Base-by-base conservation (phyloP, 768 basidiomycete species). In the Chalciporus piperatus region DNA sequence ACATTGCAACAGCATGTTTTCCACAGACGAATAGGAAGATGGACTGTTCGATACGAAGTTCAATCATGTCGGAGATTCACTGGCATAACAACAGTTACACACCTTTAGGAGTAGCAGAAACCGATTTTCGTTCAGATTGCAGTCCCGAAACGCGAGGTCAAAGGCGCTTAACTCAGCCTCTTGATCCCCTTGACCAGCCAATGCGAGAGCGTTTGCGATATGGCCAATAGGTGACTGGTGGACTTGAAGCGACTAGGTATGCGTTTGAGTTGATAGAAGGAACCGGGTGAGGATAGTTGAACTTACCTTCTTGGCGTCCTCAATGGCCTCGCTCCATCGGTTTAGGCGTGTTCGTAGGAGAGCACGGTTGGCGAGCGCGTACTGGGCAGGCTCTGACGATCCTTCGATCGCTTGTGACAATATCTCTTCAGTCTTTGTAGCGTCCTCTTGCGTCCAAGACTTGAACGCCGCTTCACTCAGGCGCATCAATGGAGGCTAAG, bases 61-160 rank as follows among this genome's bases (percentile, higher is more conserved):
- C n/a, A n/a, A 6, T 6, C n/a, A 16, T 16, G n/a, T 37, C 35
- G 16, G 35, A n/a, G 14, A n/a, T n/a, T 16, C n/a, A 6, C 6
- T 37, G 35, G n/a, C n/a, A 37, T 16, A n/a, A 14, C 10, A 14
- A 12, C 22, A 32, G 9, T 32, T 3, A 2, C 17, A 16, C 19
- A 49, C 59, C 55, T 58, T 61, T 23, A 60, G 45, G 0, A 54
- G 27, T 14, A 60, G 38, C 6, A 61, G 44, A 43, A 58, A 33
- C 3, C 27, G 38, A 13, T 20, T 51, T n/a, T 60, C 59, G 6
- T 8, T 8, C 9, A 37, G 2, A 11, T 20, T 25, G 11, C 28
- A 19, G 0, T 51, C 23, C 3, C 7, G 25, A 19, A 60, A 51
- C 3, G 45, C 45, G 12, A 58, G 55, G 30, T 60, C 55, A 22